These are phyloP conservation scores for Nakaseomyces uthaithaninus DNA, from an alignment of 1,139 yeast species.

Conservation along the genomic window DNA sequence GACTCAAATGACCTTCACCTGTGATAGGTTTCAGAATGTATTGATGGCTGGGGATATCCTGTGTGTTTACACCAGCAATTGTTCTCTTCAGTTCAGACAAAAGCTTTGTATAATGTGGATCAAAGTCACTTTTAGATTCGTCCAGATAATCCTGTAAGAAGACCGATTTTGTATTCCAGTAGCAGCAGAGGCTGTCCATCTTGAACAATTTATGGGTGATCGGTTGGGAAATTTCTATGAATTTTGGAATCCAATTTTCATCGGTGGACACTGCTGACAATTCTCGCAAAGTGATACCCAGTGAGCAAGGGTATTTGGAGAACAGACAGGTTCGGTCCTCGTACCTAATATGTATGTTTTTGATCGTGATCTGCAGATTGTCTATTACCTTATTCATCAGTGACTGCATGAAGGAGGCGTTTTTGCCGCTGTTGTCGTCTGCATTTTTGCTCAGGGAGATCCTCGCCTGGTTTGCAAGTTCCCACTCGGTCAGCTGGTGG, in stretches of 20 bases:
- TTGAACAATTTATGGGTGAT: conserved; percentile 73
- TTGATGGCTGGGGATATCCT: conserved; percentile 39
- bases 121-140: background rate
- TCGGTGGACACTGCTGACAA: conserved; percentile 89
- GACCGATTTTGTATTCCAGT: conserved; percentile 70
- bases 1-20: conserved; percentile 74
- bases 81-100: conserved; percentile 28
- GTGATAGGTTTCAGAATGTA: conserved; percentile 80
- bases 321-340: conserved; percentile 62
- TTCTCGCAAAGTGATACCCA: conserved; percentile 78
- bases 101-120: background rate
- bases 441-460: conserved; percentile 22
- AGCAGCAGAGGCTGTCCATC: conserved; percentile 65
- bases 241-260: conserved; percentile 75
- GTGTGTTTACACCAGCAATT: conserved; percentile 34
- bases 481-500: conserved; percentile 62
- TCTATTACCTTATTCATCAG: conserved; percentile 84
- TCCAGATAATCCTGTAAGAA: conserved; percentile 38
- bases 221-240: conserved; percentile 61
- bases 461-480: conserved; percentile 42
- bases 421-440: conserved; percentile 46
- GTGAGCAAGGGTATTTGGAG: conserved; percentile 65
- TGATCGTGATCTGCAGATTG: conserved; percentile 86
- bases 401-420: conserved; percentile 80
- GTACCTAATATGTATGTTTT: conserved; percentile 83